These are phyloP conservation scores for Scedosporium boydii DNA, from an alignment of 2,329 filamentous ascomycete species.

Conservation along the genomic window DNA sequence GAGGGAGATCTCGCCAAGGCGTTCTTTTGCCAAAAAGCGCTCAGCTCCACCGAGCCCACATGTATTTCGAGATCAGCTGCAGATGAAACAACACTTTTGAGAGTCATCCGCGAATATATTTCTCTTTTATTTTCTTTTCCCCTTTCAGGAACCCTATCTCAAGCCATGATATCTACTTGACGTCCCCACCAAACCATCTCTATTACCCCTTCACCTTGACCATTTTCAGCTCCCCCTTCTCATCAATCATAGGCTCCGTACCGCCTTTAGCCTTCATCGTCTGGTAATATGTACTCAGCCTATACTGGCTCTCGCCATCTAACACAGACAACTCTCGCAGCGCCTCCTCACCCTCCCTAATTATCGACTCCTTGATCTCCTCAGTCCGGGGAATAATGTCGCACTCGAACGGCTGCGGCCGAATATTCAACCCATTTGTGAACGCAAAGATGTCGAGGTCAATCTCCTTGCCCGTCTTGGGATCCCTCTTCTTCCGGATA, in stretches of 20 bases:
- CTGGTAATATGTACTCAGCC: not conserved
- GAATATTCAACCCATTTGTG: conserved; percentile 48
- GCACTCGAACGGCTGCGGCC: conserved; percentile 45
- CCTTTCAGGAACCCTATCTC: too few species aligned
- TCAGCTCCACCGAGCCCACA: too few species aligned
- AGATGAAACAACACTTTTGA: too few species aligned
- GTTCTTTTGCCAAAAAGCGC: too few species aligned
- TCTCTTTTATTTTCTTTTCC: too few species aligned
- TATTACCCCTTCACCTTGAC: conserved; percentile 1
- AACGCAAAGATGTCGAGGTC: conserved; percentile 48
- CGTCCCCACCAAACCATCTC: not conserved
- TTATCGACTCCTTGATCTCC: conserved; percentile 38
- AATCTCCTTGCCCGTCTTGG: conserved; percentile 29
- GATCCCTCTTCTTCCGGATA: conserved; percentile 27
- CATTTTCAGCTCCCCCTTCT: conserved; percentile 4
- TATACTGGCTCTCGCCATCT: conserved; percentile 45
- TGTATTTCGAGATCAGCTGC: too few species aligned
- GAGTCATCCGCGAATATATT: too few species aligned
- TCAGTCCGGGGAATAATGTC: conserved; percentile 39
- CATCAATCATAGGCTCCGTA: not conserved
- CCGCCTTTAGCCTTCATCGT: not conserved
- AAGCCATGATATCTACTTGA: too few species aligned
- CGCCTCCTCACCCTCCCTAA: conserved; percentile 42
- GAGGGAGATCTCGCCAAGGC: too few species aligned
- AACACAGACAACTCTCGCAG: conserved; percentile 39